These are phyloP conservation scores for Leishmania amazonensis DNA, from an alignment of 208 protist genomes.

Conservation along the genomic window DNA sequence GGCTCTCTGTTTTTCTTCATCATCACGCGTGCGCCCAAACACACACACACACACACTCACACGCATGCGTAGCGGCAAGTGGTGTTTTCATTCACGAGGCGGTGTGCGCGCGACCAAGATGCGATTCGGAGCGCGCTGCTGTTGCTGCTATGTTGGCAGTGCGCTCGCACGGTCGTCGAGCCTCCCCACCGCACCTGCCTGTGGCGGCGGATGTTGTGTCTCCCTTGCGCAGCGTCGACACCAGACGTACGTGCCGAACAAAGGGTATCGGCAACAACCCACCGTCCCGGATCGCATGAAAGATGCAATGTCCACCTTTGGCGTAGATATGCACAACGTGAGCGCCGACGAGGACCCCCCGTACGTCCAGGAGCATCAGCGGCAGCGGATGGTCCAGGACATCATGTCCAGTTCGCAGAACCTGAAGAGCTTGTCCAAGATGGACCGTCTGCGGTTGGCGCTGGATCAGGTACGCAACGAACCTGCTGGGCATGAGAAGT, in stretches of 20 bases:
- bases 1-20: neutral
- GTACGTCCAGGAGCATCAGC: conserved; percentile 78
- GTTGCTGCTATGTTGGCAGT: neutral
- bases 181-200: neutral
- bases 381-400: conserved; percentile 61
- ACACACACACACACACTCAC: neutral
- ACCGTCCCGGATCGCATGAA: conserved; percentile 82
- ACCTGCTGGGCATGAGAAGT: conserved; percentile 47
- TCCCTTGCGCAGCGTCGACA: conserved; percentile 5
- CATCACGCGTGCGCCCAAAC: neutral
- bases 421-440: conserved; percentile 64
- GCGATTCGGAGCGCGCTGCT: conserved; percentile 2
- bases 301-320: conserved; percentile 71
- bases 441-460: conserved; percentile 75
- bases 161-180: neutral
- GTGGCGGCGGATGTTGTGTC: neutral
- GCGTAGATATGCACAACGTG: conserved; percentile 46
- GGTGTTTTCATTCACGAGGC: neutral
- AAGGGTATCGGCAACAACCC: conserved; percentile 76
- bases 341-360: conserved; percentile 60
- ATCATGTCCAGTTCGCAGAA: conserved; percentile 66
- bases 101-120: neutral
- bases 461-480: conserved; percentile 74
- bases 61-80: neutral
- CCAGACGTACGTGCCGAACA: conserved; percentile 65